phyloP scores from a whole-genome alignment of 2,329 filamentous ascomycete genomes.

The Exophiala xenobiotica region DNA sequence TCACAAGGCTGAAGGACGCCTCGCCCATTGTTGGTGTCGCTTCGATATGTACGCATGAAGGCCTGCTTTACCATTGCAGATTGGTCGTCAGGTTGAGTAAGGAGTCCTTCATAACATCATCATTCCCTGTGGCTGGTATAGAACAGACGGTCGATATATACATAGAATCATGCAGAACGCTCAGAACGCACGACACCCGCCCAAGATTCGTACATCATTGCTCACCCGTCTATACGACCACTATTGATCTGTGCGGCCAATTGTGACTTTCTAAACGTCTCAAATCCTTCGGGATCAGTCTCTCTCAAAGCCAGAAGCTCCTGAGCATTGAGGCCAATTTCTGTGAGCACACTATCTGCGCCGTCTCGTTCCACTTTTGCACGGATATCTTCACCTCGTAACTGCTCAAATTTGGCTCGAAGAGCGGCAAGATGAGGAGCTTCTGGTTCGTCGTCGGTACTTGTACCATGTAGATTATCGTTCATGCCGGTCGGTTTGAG shows the following conservation, averaged over 20 bases:
- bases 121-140: neutral
- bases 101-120: neutral
- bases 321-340: constrained; percentile 46
- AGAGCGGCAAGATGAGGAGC: constrained; percentile 47
- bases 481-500: constrained; percentile 50
- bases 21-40: too few species aligned
- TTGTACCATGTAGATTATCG: constrained; percentile 37
- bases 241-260: constrained; percentile 42
- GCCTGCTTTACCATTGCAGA: neutral
- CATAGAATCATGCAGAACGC: neutral
- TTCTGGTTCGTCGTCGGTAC: constrained; percentile 40
- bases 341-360: constrained; percentile 42
- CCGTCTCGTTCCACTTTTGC: constrained; percentile 41
- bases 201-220: neutral
- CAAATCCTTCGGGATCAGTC: constrained; percentile 46
- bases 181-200: neutral
- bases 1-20: too few species aligned
- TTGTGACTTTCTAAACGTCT: constrained; percentile 46
- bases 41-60: too few species aligned
- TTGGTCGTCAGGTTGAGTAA: neutral
- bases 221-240: constrained; percentile 8
- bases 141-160: neutral
- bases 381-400: constrained; percentile 44
- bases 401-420: constrained; percentile 43
- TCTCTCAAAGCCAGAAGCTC: constrained; percentile 44